These are phyloP conservation scores for Lactarius indigo DNA, from an alignment of 768 basidiomycete genomes.

Conservation along the genomic window DNA sequence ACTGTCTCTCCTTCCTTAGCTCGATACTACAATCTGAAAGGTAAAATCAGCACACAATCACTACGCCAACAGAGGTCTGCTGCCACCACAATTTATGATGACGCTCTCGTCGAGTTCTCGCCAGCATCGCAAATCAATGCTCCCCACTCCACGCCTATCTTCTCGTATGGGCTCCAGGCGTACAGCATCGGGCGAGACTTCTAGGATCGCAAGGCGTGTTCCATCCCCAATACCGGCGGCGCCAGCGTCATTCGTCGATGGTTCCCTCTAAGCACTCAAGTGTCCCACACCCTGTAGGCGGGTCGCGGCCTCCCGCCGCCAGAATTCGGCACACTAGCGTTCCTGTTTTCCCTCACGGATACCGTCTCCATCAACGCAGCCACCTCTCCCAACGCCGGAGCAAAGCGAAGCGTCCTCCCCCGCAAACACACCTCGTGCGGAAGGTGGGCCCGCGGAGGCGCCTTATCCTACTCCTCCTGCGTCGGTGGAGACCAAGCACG, in stretches of 20 bases:
- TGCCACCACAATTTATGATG: conserved; percentile 6
- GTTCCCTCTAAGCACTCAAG: not conserved
- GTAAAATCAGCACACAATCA: not conserved
- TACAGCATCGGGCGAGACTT: not conserved
- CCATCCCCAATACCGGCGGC: conserved; percentile 7
- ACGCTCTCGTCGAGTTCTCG: conserved; percentile 7
- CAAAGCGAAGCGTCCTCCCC: not conserved
- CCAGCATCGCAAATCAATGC: conserved; percentile 21
- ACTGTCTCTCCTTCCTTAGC: not conserved
- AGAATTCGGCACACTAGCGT: not conserved
- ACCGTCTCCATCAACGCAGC: not conserved
- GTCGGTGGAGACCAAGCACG: not conserved
- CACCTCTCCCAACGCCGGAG: not conserved
- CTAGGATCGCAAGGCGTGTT: conserved; percentile 9
- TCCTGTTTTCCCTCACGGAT: conserved; percentile 6
- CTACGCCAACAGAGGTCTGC: not conserved
- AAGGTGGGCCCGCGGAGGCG: not conserved
- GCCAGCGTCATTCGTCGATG: not conserved
- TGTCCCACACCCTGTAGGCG: not conserved
- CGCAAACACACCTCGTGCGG: not conserved
- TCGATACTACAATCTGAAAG: not conserved
- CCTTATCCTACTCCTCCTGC: not conserved
- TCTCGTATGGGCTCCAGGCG: conserved; percentile 7
- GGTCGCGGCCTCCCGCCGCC: not conserved
- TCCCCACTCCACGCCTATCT: conserved; percentile 13